A percentile compares a stretch with the other conserved stretches of the same genome.
Conservation (phyloP, 169 alveolate species). For the Plasmodium berghei region DNA sequence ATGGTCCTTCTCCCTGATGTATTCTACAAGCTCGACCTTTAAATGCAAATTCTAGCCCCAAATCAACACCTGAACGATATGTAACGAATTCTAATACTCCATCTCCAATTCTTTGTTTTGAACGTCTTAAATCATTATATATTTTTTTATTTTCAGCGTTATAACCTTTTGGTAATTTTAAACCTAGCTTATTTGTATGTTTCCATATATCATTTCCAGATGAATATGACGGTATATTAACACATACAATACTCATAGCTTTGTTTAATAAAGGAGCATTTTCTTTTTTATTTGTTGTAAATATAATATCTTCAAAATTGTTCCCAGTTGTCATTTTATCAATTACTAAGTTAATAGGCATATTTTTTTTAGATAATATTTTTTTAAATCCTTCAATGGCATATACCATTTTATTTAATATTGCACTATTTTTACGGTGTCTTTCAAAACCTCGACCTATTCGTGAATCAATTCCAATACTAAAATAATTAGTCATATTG, state of each 20-base stretch:
- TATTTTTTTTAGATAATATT: constrained; percentile 77
- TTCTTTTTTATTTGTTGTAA: constrained; percentile 79
- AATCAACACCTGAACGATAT: constrained; percentile 76
- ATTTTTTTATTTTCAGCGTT: constrained; percentile 9
- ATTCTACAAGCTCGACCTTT: constrained; percentile 83
- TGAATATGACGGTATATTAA: constrained; percentile 84
- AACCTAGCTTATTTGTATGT: constrained; percentile 70
- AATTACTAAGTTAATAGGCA: constrained; percentile 78
- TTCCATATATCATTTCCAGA: constrained; percentile 83
- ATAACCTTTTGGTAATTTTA: constrained; percentile 67
- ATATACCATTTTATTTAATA: constrained; percentile 84
- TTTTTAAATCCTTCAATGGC: constrained; percentile 88
- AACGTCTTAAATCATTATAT: constrained; percentile 28
- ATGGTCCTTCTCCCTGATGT: constrained; percentile 89
- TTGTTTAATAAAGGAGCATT: constrained; percentile 77
- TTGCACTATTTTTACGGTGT: constrained; percentile 84
- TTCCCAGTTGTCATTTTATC: constrained; percentile 83
- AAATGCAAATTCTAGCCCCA: constrained; percentile 71
- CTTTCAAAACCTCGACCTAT: constrained; percentile 95
- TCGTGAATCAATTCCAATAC: constrained; percentile 95
- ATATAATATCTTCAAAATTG: constrained; percentile 69
- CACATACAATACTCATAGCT: constrained; percentile 78
- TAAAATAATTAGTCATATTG: constrained; percentile 92
- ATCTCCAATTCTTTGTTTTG: constrained; percentile 85
- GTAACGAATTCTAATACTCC: constrained; percentile 78